Conservation (phyloP, 192 early-diverging fungal species). For the Coemansia aciculifera region DNA sequence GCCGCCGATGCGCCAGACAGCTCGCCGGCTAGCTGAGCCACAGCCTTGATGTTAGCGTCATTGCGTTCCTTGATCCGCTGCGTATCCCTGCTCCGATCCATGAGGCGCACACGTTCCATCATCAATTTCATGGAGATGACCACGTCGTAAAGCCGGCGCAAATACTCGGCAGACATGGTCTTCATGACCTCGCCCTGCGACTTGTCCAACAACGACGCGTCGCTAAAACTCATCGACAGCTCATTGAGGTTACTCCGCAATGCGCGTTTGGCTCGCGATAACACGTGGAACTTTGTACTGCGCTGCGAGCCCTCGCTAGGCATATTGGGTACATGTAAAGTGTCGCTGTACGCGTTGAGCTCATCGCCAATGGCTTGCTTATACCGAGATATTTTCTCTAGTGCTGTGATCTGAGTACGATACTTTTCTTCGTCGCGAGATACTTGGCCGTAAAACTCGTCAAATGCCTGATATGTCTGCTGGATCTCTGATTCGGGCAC, state of each 20-base stretch:
- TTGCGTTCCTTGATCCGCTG: slow-evolving; percentile 46
- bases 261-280: slow-evolving; percentile 38
- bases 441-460: slow-evolving; percentile 46
- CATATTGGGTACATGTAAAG: slow-evolving; percentile 35
- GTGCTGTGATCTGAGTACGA: slow-evolving; percentile 48
- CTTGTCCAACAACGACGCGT: slow-evolving; percentile 48
- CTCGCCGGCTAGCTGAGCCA: slow-evolving; percentile 30
- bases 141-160: slow-evolving; percentile 52
- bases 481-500: slow-evolving; percentile 39
- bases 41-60: slow-evolving; percentile 29
- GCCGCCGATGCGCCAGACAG: slow-evolving; percentile 10
- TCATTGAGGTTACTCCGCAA: slow-evolving; percentile 47
- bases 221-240: slow-evolving; percentile 52
- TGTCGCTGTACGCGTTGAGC: slow-evolving; percentile 47
- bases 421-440: slow-evolving; percentile 52
- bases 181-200: slow-evolving; percentile 56
- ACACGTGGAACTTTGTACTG: slow-evolving; percentile 36
- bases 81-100: slow-evolving; percentile 41
- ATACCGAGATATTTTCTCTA: slow-evolving; percentile 55
- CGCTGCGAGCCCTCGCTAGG: slow-evolving; percentile 38
- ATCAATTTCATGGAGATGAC: slow-evolving; percentile 56
- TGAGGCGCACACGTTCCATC: slow-evolving; percentile 53
- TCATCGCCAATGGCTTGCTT: slow-evolving; percentile 57
- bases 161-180: slow-evolving; percentile 52
- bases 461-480: slow-evolving; percentile 43